Conservation (phyloP, 1,284 basidiomycete genomes). For the Rhizopogon hawkerae region DNA sequence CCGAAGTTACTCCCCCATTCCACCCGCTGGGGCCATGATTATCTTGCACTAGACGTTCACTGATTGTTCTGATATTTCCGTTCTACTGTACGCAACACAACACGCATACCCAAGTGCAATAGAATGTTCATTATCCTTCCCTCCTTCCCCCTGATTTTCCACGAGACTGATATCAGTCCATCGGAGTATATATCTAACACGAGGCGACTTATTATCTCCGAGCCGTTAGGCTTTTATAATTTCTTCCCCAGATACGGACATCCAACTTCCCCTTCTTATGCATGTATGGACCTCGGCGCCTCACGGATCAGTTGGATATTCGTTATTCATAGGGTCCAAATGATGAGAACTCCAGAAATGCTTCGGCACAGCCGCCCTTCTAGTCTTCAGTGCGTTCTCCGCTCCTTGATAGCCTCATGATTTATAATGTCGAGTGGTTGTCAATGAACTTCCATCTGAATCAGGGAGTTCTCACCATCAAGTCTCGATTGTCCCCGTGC, state of each 20-base stretch:
- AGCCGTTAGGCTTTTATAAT: constrained; percentile 18
- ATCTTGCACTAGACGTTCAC: constrained; percentile 4
- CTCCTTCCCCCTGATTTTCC: neutral
- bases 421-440: neutral
- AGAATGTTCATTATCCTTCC: no score
- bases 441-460: neutral
- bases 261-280: neutral
- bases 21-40: no score
- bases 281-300: neutral
- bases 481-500: neutral
- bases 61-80: neutral
- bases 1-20: no score
- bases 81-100: neutral
- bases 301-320: neutral
- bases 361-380: neutral
- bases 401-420: neutral
- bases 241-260: constrained; percentile 12
- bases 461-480: neutral
- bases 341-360: neutral
- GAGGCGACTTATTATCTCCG: constrained; percentile 4
- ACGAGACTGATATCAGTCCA: neutral
- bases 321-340: neutral
- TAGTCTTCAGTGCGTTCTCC: neutral
- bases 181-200: neutral
- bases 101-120: neutral